A percentile compares a stretch with the other conserved stretches of the same genome.
Evolutionary conservation across 768 basidiomycete species (phyloP).

Genomic region (Chalciporus sphaerocephalus): DNA sequence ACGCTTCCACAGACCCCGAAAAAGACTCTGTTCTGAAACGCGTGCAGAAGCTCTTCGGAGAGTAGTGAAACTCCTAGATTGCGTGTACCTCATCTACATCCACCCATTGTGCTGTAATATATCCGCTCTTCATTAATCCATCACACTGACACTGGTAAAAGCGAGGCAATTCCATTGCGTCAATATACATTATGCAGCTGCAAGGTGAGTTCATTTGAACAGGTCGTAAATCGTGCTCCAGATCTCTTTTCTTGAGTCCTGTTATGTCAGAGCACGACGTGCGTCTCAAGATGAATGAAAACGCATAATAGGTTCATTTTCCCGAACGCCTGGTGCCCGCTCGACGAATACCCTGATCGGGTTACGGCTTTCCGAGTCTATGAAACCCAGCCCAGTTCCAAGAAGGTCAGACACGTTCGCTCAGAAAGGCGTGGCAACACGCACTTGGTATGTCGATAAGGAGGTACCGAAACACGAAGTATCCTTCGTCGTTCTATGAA

Average conservation of each 20-base stretch:
- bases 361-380: constrained; percentile 60
- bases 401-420: constrained; percentile 3
- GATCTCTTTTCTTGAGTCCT: constrained; percentile 9
- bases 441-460: constrained; percentile 76
- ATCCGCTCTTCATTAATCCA: constrained; percentile 4
- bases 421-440: constrained; percentile 31
- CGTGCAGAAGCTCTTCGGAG: constrained; percentile 94
- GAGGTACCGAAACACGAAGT: constrained; percentile 74
- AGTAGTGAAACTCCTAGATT: constrained; percentile 43
- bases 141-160: constrained; percentile 19
- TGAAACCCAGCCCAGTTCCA: constrained; percentile 8
- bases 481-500: constrained; percentile 65
- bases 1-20: constrained; percentile 65
- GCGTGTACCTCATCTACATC: constrained; percentile 9
- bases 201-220: constrained; percentile 15
- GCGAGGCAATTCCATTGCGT: constrained; percentile 21
- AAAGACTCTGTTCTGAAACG: constrained; percentile 96
- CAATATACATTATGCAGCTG: constrained; percentile 24
- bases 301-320: constrained; percentile 67
- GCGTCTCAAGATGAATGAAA: constrained; percentile 45
- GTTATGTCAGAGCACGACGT: constrained; percentile 10
- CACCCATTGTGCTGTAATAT: constrained; percentile 6
- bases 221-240: constrained; percentile 9
- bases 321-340: constrained; percentile 58
- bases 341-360: constrained; percentile 69